Conservation (phyloP, 192 early-diverging fungal species). For the Coemansia sp. region DNA sequence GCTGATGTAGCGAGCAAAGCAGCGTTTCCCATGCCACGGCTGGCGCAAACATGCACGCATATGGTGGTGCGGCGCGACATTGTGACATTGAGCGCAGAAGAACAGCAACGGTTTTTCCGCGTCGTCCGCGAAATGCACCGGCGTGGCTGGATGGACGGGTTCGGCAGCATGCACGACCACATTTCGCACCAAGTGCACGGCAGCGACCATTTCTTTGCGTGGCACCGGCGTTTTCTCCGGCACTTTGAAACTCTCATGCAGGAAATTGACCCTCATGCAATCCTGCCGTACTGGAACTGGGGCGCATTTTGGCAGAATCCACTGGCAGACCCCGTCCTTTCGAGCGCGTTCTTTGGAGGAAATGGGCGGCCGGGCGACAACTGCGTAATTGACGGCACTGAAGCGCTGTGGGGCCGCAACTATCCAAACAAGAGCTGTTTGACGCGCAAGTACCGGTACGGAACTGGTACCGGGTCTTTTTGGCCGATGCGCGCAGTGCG, state of each 20-base stretch:
- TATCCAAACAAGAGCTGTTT: conserved; percentile 49
- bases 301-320: conserved; percentile 54
- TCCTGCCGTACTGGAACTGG: conserved; percentile 71
- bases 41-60: conserved; percentile 24
- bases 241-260: conserved; percentile 55
- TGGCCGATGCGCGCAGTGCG: conserved; percentile 51
- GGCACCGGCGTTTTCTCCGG: conserved; percentile 55
- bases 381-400: conserved; percentile 56
- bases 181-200: conserved; percentile 53
- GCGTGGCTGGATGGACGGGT: conserved; percentile 55
- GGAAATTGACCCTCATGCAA: conserved; percentile 48
- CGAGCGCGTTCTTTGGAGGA: conserved; percentile 37
- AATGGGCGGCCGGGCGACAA: conserved; percentile 38
- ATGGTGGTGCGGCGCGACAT: conserved; percentile 40
- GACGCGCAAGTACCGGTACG: conserved; percentile 44
- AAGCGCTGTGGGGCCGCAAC: conserved; percentile 54
- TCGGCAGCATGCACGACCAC: conserved; percentile 54
- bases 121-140: conserved; percentile 52
- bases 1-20: conserved; percentile 25
- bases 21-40: conserved; percentile 46
- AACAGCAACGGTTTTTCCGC: conserved; percentile 36
- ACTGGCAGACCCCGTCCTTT: conserved; percentile 33
- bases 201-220: conserved; percentile 55
- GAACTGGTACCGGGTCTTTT: conserved; percentile 36
- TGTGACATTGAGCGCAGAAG: conserved; percentile 22